These are phyloP conservation scores for Dalbergia cultrata DNA, from an alignment of 306 rosid species.

Conservation along the genomic window DNA sequence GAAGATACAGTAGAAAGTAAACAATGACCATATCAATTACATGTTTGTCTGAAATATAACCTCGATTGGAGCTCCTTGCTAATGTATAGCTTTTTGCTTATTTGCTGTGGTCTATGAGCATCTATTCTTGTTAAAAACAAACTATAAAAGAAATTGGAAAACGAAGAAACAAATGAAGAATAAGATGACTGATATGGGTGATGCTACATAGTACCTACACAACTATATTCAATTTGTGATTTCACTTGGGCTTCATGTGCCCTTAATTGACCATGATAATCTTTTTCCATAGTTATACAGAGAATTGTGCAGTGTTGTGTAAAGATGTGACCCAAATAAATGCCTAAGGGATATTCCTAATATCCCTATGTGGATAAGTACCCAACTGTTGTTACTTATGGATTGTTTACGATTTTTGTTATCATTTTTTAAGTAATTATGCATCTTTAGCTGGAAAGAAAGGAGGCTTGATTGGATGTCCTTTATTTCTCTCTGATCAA, in stretches of 20 bases:
- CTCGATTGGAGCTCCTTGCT: constrained; percentile 7
- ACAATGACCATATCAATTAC: constrained; percentile 2
- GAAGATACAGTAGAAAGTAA: neutral
- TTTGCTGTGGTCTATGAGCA: neutral
- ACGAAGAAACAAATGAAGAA: constrained; percentile 10
- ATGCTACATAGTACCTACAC: constrained; percentile 1
- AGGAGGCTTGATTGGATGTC: constrained; percentile 25
- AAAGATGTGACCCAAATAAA: neutral
- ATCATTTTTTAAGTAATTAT: constrained; percentile 37
- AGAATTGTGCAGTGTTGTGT: neutral
- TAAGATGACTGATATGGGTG: neutral
- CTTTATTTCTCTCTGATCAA: constrained; percentile 34
- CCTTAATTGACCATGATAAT: constrained; percentile 1
- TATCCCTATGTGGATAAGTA: neutral
- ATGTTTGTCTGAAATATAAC: constrained; percentile 1
- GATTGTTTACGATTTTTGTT: constrained; percentile 12
- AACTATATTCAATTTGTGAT: neutral
- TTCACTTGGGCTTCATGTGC: constrained; percentile 23
- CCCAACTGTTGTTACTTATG: neutral
- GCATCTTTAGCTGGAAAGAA: constrained; percentile 39
- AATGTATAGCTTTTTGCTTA: constrained; percentile 2
- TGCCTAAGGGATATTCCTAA: neutral
- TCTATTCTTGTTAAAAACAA: neutral
- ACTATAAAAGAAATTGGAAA: neutral
- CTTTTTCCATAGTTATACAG: neutral